Base-by-base conservation (phyloP, 805 yeast genomes). In the Metschnikowia continentalis region DNA sequence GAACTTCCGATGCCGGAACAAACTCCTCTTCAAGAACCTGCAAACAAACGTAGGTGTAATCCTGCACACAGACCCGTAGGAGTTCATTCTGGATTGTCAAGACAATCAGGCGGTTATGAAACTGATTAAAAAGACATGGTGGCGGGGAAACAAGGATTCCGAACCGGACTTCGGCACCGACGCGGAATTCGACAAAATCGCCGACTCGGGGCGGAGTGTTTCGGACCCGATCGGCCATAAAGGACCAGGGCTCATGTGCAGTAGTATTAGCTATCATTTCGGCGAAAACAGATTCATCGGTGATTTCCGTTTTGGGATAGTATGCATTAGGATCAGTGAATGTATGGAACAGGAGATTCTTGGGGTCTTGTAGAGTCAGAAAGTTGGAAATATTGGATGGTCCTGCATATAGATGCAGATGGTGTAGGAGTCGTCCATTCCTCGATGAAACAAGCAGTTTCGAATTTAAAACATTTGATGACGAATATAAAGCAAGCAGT, bases 61-160 rank as follows among this genome's bases (percentile, higher is more conserved):
- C 59, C 19, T 53, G 54, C 6, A 75, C 63, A 20, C 62, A 50
- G 0, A 73, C 68, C 5, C 56, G 42, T 1, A 54, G 50, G 3
- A 69, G 42, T 19, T 66, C 65, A 50, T 76, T 75, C 5, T 66
- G 60, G 8, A 61, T 42, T 19, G 73, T 68, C 42, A 73, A 61
- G 4, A 75, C 67, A 17, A 60, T 36, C 35, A 69, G 47, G 43
- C 68, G 66, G 49, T 70, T 70, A 44, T 64, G 65, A 47, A 56
- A 58, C 37, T 61, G 68, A 50, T 68, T 65, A 54, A 76, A 75
- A 26, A 55, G 63, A 3, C 76, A 65, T 39, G 51, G 47, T 0
- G 72, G 59, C 17, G 54, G 65, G 40, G 65, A 49, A 4, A 74
- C 44, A 3, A 77, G 78, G 2, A 75, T 56, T 2, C 80, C 81